phyloP scores from a whole-genome alignment of 169 alveolate genomes.

The Eimeria maxima region DNA sequence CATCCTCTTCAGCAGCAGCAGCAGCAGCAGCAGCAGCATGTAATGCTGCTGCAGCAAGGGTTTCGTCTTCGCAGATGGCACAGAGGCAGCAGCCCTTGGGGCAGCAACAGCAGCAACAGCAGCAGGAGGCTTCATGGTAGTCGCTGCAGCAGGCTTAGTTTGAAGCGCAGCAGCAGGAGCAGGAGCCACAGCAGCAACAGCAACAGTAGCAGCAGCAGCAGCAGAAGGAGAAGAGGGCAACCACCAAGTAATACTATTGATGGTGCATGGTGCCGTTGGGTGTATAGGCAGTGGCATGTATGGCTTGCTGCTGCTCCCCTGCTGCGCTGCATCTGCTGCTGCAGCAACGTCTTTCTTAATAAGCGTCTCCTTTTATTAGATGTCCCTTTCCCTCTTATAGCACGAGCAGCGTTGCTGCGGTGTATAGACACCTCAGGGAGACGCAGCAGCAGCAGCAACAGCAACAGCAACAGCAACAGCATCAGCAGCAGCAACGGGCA shows the following conservation, averaged over 20 bases:
- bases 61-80: neutral
- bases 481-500: slow-evolving; percentile 27
- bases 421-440: slow-evolving; percentile 36
- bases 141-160: neutral
- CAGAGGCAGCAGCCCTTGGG: neutral
- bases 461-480: slow-evolving; percentile 11
- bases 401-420: slow-evolving; percentile 57
- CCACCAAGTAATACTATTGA: neutral
- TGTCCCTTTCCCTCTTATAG: slow-evolving; percentile 26
- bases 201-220: slow-evolving; percentile 27
- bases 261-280: slow-evolving; percentile 17
- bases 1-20: slow-evolving; percentile 7
- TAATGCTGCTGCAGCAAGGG: neutral
- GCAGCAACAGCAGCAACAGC: slow-evolving; percentile 33
- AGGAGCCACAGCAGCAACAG: slow-evolving; percentile 27
- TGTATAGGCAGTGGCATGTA: neutral
- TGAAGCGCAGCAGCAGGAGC: neutral
- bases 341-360: neutral
- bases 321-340: slow-evolving; percentile 55
- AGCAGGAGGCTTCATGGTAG: neutral
- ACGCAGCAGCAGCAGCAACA: neutral
- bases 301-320: slow-evolving; percentile 62
- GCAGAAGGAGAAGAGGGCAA: slow-evolving; percentile 5
- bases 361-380: neutral
- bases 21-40: slow-evolving; percentile 51